Conservation (phyloP, 768 basidiomycete genomes). For the Boletus huronensis region DNA sequence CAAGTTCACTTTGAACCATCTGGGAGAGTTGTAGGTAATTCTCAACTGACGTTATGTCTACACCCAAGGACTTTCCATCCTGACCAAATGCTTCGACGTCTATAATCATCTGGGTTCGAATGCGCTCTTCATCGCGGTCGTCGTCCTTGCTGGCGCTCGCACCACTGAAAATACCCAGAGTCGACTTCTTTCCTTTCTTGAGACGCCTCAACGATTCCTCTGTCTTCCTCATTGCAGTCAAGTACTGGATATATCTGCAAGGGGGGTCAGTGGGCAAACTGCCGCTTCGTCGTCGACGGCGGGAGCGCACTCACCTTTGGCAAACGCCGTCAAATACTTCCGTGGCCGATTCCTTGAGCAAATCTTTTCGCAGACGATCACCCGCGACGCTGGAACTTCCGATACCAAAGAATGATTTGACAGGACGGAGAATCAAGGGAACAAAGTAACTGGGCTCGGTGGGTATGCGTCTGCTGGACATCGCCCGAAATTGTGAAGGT, state of each 20-base stretch:
- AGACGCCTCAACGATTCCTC: constrained; percentile 84
- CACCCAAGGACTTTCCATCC: constrained; percentile 69
- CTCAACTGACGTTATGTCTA: constrained; percentile 52
- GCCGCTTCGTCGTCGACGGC: background rate
- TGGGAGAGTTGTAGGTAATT: constrained; percentile 55
- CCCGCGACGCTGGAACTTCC: constrained; percentile 60
- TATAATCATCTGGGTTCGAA: constrained; percentile 73
- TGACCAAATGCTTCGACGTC: constrained; percentile 83
- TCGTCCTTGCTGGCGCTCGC: constrained; percentile 50
- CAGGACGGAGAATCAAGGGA: constrained; percentile 70
- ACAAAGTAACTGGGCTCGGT: constrained; percentile 88
- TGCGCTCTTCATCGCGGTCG: constrained; percentile 83
- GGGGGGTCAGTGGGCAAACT: background rate
- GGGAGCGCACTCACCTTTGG: constrained; percentile 36
- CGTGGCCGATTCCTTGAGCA: constrained; percentile 47
- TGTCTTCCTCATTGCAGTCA: constrained; percentile 85
- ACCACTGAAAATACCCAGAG: constrained; percentile 77
- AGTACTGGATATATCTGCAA: constrained; percentile 71
- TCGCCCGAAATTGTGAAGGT: constrained; percentile 86
- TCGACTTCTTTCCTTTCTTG: constrained; percentile 79
- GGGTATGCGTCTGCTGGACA: constrained; percentile 68
- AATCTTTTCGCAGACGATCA: constrained; percentile 50
- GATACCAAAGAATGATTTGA: constrained; percentile 70
- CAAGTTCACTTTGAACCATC: constrained; percentile 49
- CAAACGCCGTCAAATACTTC: constrained; percentile 72